A percentile compares a stretch with the other conserved stretches of the same genome.
Evolutionary conservation across 2,329 filamentous ascomycete species (phyloP).

Genomic region (Arthrobotrys iridis): DNA sequence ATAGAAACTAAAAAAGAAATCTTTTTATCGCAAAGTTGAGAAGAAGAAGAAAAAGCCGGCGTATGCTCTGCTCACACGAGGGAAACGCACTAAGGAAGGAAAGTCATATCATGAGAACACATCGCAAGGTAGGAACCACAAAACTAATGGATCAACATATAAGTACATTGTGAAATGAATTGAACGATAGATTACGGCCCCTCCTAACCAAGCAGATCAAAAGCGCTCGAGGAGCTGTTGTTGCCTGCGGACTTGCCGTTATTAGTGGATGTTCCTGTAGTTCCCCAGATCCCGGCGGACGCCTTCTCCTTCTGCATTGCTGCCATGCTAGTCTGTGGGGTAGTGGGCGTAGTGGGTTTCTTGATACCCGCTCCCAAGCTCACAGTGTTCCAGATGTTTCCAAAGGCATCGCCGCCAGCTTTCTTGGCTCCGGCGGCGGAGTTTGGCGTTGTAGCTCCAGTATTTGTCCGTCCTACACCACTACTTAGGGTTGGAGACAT

Average conservation of each 20-base stretch:
- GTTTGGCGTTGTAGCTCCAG: constrained; percentile 60
- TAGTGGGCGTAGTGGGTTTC: constrained; percentile 71
- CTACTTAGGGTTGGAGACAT: constrained; percentile 35
- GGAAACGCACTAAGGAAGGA: background rate
- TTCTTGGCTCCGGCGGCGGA: constrained; percentile 61
- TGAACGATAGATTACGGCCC: background rate
- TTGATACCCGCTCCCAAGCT: constrained; percentile 76
- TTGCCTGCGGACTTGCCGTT: constrained; percentile 25
- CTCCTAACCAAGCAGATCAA: constrained; percentile 35
- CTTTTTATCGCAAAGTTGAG: constrained; percentile 15
- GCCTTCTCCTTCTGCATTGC: constrained; percentile 99
- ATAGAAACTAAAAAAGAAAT: constrained; percentile 30
- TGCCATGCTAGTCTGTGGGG: constrained; percentile 80
- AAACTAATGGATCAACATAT: constrained; percentile 12
- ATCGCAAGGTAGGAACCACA: constrained; percentile 5
- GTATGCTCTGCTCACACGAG: constrained; percentile 26
- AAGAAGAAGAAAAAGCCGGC: background rate
- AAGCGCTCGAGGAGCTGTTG: constrained; percentile 39
- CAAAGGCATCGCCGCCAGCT: constrained; percentile 84
- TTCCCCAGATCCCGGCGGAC: constrained; percentile 91
- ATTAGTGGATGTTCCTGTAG: constrained; percentile 65
- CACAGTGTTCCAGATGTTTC: constrained; percentile 78
- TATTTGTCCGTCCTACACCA: constrained; percentile 62
- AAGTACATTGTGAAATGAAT: constrained; percentile 39
- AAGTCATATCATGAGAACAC: background rate